Conservation (phyloP, 225 moss, liverwort and hornwort species). For the Marchantia paleacea region DNA sequence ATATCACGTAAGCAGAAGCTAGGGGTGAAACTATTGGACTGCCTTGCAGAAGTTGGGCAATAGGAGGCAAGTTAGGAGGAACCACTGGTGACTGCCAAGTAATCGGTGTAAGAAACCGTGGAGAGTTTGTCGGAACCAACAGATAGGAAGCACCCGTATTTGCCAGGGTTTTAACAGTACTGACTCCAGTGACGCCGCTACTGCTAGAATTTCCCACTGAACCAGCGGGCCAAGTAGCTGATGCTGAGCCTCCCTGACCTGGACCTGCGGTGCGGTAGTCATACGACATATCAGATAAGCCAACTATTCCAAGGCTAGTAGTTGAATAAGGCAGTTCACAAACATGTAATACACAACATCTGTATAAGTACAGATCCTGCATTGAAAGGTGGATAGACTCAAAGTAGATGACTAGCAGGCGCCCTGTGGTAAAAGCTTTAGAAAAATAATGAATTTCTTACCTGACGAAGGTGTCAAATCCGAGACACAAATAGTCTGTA, state of each 20-base stretch:
- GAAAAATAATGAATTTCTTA: not conserved
- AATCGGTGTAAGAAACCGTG: conserved; percentile 35
- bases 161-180: conserved; percentile 65
- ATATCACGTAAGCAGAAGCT: conserved; percentile 70
- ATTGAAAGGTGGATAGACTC: not conserved
- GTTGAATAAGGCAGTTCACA: not conserved
- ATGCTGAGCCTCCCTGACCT: conserved; percentile 61
- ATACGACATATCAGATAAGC: not conserved
- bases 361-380: not conserved
- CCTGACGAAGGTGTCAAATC: conserved; percentile 53
- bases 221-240: conserved; percentile 53
- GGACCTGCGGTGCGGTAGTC: conserved; percentile 50
- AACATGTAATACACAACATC: not conserved
- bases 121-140: conserved; percentile 58
- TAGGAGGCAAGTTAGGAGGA: conserved; percentile 24
- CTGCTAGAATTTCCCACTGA: conserved; percentile 50
- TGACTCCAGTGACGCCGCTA: conserved; percentile 51
- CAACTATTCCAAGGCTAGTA: not conserved
- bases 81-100: conserved; percentile 24
- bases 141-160: conserved; percentile 71
- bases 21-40: conserved; percentile 63
- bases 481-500: conserved; percentile 70
- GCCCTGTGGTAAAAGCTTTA: not conserved
- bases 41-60: conserved; percentile 61
- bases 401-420: not conserved